Conservation (phyloP, 768 basidiomycete genomes). For the Termitomyces sp. region DNA sequence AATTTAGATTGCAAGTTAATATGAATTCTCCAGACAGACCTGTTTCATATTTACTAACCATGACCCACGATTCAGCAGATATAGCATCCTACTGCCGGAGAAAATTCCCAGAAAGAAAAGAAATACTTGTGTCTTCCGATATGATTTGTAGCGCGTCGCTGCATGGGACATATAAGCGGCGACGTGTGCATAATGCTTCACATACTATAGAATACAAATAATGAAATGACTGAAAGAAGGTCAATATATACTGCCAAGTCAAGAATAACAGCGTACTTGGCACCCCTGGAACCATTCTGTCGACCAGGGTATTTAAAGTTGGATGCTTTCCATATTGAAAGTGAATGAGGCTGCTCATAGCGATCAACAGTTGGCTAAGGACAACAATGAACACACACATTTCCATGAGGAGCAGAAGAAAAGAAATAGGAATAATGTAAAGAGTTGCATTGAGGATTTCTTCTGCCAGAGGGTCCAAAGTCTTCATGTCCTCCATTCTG, state of each 20-base stretch:
- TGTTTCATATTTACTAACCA: slow-evolving; percentile 75
- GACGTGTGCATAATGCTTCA: neutral
- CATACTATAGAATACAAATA: slow-evolving; percentile 79
- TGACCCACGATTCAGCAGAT: slow-evolving; percentile 62
- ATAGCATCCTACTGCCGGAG: slow-evolving; percentile 67
- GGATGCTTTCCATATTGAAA: slow-evolving; percentile 72
- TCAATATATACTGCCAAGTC: neutral
- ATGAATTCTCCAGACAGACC: slow-evolving; percentile 33
- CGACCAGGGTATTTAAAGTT: slow-evolving; percentile 42
- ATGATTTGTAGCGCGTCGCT: slow-evolving; percentile 67
- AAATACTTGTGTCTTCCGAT: slow-evolving; percentile 47
- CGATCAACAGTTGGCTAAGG: neutral
- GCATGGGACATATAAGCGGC: neutral
- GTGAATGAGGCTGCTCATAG: slow-evolving; percentile 60
- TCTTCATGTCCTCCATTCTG: slow-evolving; percentile 28
- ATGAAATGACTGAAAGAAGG: slow-evolving; percentile 53
- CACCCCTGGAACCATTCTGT: slow-evolving; percentile 59
- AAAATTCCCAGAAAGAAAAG: slow-evolving; percentile 58
- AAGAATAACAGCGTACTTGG: slow-evolving; percentile 57
- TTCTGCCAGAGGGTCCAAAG: slow-evolving; percentile 46
- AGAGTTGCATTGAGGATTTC: slow-evolving; percentile 68
- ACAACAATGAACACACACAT: slow-evolving; percentile 52
- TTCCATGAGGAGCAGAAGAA: slow-evolving; percentile 77
- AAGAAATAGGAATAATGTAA: slow-evolving; percentile 71
- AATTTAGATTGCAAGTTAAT: neutral